Conservation (phyloP, 371 early-diverging fungal species). For the Vairimorpha necatrix region DNA sequence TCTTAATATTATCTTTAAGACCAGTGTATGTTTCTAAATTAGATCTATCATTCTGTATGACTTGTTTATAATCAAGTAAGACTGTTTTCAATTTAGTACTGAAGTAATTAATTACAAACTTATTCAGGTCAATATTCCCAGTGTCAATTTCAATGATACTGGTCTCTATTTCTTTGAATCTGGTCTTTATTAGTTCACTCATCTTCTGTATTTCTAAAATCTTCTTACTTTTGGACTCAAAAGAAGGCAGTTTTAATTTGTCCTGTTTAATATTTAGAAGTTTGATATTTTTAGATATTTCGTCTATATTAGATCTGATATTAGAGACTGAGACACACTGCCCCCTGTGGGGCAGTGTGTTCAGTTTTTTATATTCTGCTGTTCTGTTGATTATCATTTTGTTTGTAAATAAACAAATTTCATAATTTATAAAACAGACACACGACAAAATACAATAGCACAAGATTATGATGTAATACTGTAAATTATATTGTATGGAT, state of each 20-base stretch:
- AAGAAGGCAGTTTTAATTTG: slow-evolving; percentile 42
- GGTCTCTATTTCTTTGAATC: background rate
- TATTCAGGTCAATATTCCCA: background rate
- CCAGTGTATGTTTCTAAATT: background rate
- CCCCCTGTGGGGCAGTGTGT: background rate
- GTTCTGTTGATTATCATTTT: slow-evolving; percentile 38
- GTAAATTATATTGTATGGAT: too few relatives aligned
- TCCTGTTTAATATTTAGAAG: slow-evolving; percentile 30
- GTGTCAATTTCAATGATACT: background rate
- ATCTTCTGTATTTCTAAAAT: slow-evolving; percentile 34
- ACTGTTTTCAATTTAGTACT: slow-evolving; percentile 19
- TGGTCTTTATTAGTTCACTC: slow-evolving; percentile 1
- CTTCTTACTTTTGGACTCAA: slow-evolving; percentile 23
- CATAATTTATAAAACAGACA: background rate
- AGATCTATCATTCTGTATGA: slow-evolving; percentile 9
- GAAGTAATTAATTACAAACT: slow-evolving; percentile 32
- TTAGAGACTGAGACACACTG: background rate
- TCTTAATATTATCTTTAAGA: background rate
- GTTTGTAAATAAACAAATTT: background rate
- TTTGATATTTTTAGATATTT: slow-evolving; percentile 9
- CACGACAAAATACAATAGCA: background rate
- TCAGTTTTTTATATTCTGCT: slow-evolving; percentile 11
- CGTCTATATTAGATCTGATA: background rate
- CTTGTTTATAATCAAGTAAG: slow-evolving; percentile 31
- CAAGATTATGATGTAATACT: too few relatives aligned